Percentiles rank a stretch among this genome's conserved stretches.
phyloP scores from a whole-genome alignment of 495 filamentous ascomycete species.

The Hypoxylon subgilvum region DNA sequence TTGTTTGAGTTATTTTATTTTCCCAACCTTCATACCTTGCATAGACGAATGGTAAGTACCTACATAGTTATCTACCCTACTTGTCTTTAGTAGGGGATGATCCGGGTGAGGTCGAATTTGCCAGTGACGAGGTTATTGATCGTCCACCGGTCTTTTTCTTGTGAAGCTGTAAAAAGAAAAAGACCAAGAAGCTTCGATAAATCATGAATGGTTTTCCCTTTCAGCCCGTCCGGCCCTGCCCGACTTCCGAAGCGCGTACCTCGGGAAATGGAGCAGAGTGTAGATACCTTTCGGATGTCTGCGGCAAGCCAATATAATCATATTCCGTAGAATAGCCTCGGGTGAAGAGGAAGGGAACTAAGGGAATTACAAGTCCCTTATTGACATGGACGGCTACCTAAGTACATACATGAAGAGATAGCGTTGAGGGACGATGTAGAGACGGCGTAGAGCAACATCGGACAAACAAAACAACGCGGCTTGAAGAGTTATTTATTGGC shows the following conservation, averaged over 20 bases:
- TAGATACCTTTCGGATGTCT: neutral
- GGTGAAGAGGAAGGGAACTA: conserved; percentile 7
- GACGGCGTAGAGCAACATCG: too few species aligned
- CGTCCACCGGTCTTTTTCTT: neutral
- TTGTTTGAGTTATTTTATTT: conserved; percentile 32
- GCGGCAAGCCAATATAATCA: conserved; percentile 10
- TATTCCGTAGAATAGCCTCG: conserved; percentile 34
- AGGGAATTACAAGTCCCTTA: too few species aligned
- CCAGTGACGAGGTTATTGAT: conserved; percentile 14
- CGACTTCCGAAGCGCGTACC: conserved; percentile 24
- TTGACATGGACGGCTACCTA: conserved; percentile 2
- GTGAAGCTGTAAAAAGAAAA: neutral
- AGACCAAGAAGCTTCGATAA: conserved; percentile 4
- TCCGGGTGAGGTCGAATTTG: neutral
- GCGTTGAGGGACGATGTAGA: conserved; percentile 3
- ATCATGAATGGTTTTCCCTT: conserved; percentile 10
- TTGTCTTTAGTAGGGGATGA: conserved; percentile 5
- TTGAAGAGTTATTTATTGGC: conserved; percentile 7
- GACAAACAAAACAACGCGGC: neutral
- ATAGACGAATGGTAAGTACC: neutral
- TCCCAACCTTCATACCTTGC: neutral
- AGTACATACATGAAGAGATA: neutral
- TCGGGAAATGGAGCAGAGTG: conserved; percentile 30
- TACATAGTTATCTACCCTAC: neutral
- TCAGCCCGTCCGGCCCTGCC: conserved; percentile 34